Percentiles rank a stretch among this genome's conserved stretches.
phyloP scores from a whole-genome alignment of 2,329 filamentous ascomycete genomes.

The Aspergillus fumigatiaffinis region DNA sequence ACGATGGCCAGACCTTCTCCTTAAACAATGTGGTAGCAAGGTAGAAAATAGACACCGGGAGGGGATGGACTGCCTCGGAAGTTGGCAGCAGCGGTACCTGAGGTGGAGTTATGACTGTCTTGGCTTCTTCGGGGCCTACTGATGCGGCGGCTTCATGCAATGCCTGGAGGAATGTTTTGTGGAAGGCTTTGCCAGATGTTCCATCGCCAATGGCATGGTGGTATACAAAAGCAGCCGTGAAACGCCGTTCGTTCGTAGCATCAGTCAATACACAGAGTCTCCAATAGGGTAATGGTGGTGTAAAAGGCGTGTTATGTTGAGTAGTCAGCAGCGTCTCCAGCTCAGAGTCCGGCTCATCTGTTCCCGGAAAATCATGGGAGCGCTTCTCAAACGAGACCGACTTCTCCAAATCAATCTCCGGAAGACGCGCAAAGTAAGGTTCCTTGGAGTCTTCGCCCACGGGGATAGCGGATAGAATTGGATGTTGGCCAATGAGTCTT shows the following conservation, averaged over 20 bases:
- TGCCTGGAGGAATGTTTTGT: constrained; percentile 38
- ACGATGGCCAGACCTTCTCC: constrained; percentile 27
- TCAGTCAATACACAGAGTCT: constrained; percentile 39
- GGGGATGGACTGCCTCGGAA: constrained; percentile 40
- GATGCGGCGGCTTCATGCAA: constrained; percentile 20
- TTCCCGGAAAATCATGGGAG: constrained; percentile 5
- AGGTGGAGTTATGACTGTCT: constrained; percentile 19
- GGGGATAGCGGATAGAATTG: constrained; percentile 42
- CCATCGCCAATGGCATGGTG: constrained; percentile 50
- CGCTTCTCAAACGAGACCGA: constrained; percentile 35
- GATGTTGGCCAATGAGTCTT: constrained; percentile 38
- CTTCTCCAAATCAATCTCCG: constrained; percentile 38
- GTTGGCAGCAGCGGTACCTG: constrained; percentile 34
- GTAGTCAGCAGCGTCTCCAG: constrained; percentile 39
- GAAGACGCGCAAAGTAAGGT: constrained; percentile 44
- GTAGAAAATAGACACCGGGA: constrained; percentile 35
- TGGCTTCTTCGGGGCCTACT: constrained; percentile 13
- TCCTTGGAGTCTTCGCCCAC: constrained; percentile 38
- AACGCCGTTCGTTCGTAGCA: constrained; percentile 20
- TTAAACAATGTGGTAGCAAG: constrained; percentile 32
- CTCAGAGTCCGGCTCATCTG: constrained; percentile 33
- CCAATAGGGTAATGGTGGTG: constrained; percentile 41
- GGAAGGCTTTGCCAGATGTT: constrained; percentile 44
- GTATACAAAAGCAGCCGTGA: constrained; percentile 45
- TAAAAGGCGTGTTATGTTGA: constrained; percentile 42